phyloP scores from a whole-genome alignment of 2,329 filamentous ascomycete genomes.

The Phoma herbarum region DNA sequence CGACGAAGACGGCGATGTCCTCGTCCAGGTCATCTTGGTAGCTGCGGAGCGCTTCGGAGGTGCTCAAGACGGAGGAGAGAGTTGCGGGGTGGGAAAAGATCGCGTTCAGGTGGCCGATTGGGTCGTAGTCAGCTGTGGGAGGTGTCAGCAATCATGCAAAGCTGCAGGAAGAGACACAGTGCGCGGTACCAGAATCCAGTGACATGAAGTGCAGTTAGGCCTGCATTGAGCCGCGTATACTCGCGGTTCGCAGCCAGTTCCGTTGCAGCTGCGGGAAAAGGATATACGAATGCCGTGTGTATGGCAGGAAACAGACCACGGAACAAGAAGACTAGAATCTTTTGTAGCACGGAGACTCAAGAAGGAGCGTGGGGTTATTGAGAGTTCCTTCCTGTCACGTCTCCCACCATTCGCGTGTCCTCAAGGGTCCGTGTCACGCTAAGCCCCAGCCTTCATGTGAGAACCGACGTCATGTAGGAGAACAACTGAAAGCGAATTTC shows the following conservation, averaged over 20 bases:
- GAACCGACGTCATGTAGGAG: slow-evolving; percentile 16
- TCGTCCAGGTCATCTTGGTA: slow-evolving; percentile 84
- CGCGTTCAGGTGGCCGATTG: slow-evolving; percentile 89
- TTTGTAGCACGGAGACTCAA: slow-evolving; percentile 18
- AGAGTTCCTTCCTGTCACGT: slow-evolving; percentile 18
- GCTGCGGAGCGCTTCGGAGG: slow-evolving; percentile 75
- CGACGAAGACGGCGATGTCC: slow-evolving; percentile 77
- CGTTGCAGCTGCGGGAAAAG: slow-evolving; percentile 21
- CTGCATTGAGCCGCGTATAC: slow-evolving; percentile 48
- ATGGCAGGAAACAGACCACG: not conserved
- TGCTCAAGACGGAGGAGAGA: slow-evolving; percentile 76
- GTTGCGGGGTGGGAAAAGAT: slow-evolving; percentile 92
- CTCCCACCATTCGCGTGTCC: slow-evolving; percentile 13
- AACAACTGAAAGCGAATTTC: not conserved
- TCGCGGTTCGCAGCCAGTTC: slow-evolving; percentile 37
- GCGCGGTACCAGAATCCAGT: slow-evolving; percentile 50
- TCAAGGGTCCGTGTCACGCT: slow-evolving; percentile 27
- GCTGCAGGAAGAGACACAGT: slow-evolving; percentile 9
- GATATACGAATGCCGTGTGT: not conserved
- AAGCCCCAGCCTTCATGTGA: slow-evolving; percentile 17
- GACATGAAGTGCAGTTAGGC: slow-evolving; percentile 49
- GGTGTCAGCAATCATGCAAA: slow-evolving; percentile 36
- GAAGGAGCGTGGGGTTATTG: slow-evolving; percentile 25
- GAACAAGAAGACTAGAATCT: not conserved
- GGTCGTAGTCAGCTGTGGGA: slow-evolving; percentile 81